phyloP scores from a whole-genome alignment of 2,329 filamentous ascomycete species.

The Clonostachys rhizophaga region DNA sequence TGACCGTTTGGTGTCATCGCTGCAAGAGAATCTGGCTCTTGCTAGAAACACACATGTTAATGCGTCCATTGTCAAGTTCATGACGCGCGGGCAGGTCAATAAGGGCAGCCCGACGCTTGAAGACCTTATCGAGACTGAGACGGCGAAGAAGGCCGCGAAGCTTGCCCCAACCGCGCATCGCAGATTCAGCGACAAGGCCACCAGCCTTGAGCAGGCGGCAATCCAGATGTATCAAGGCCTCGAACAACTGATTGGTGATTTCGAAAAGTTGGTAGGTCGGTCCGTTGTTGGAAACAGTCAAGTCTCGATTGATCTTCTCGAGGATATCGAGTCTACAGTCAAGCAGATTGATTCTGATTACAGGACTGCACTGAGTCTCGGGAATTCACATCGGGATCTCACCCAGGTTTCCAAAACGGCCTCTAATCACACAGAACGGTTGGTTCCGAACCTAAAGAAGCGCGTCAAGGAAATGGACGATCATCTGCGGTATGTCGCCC shows the following conservation, averaged over 20 bases:
- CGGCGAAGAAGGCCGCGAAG: slow-evolving; percentile 67
- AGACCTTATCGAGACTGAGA: slow-evolving; percentile 71
- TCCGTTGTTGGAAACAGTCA: slow-evolving; percentile 52
- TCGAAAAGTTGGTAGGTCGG: slow-evolving; percentile 52
- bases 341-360: slow-evolving; percentile 87
- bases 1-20: slow-evolving; percentile 54
- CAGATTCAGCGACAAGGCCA: slow-evolving; percentile 54
- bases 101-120: slow-evolving; percentile 57
- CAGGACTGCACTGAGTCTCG: slow-evolving; percentile 67
- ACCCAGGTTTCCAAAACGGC: slow-evolving; percentile 60
- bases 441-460: slow-evolving; percentile 53
- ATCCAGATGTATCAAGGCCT: slow-evolving; percentile 57
- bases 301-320: slow-evolving; percentile 65
- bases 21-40: slow-evolving; percentile 64
- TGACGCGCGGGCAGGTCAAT: slow-evolving; percentile 42
- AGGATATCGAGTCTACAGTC: slow-evolving; percentile 81
- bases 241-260: slow-evolving; percentile 55
- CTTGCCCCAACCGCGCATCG: slow-evolving; percentile 54
- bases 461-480: slow-evolving; percentile 57
- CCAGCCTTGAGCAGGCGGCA: slow-evolving; percentile 57
- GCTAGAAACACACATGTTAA: slow-evolving; percentile 62
- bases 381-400: slow-evolving; percentile 56
- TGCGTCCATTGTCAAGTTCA: slow-evolving; percentile 60
- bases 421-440: slow-evolving; percentile 56
- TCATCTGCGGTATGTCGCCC: slow-evolving; percentile 52